Percentiles rank a stretch among this genome's conserved stretches.
Conservation (phyloP, 495 filamentous ascomycete genomes). For the Aspergillus nidulans region DNA sequence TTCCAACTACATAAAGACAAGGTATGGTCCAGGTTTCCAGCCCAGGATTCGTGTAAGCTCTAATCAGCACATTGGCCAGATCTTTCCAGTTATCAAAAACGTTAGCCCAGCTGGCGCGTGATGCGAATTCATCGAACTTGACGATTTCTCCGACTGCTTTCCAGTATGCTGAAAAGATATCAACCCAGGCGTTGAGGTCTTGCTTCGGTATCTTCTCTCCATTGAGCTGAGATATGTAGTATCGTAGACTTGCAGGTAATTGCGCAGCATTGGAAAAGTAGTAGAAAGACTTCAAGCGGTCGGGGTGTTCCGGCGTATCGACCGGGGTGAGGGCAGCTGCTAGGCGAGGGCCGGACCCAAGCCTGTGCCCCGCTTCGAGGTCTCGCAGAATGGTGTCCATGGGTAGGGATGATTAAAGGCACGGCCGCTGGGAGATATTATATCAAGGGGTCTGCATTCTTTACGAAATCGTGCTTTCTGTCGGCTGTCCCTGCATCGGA, state of each 20-base stretch:
- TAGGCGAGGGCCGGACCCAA: constrained; percentile 58
- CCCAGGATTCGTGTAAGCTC: constrained; percentile 63
- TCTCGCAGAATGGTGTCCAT: constrained; percentile 63
- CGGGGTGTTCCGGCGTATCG: constrained; percentile 48
- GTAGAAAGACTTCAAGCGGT: constrained; percentile 58
- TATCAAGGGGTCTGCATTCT: neutral
- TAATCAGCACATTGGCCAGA: constrained; percentile 61
- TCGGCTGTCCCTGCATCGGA: neutral
- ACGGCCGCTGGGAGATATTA: neutral
- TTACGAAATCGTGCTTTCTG: neutral
- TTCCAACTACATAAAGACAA: constrained; percentile 78
- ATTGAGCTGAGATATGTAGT: constrained; percentile 55
- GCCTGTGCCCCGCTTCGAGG: constrained; percentile 55
- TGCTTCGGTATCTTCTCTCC: constrained; percentile 51
- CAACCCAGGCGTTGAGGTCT: constrained; percentile 71
- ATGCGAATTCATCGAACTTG: constrained; percentile 41
- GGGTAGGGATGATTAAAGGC: neutral
- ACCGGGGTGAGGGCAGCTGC: constrained; percentile 67
- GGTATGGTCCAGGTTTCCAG: constrained; percentile 86
- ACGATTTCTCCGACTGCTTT: constrained; percentile 68
- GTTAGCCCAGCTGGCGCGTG: constrained; percentile 58
- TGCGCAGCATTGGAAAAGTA: constrained; percentile 56
- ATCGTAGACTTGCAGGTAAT: constrained; percentile 55
- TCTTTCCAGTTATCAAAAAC: constrained; percentile 87
- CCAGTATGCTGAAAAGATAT: constrained; percentile 81